Percentiles rank a stretch among this genome's conserved stretches.
These are phyloP conservation scores for Colletotrichum incanum DNA, from an alignment of 2,329 filamentous ascomycete species.

Conservation along the genomic window DNA sequence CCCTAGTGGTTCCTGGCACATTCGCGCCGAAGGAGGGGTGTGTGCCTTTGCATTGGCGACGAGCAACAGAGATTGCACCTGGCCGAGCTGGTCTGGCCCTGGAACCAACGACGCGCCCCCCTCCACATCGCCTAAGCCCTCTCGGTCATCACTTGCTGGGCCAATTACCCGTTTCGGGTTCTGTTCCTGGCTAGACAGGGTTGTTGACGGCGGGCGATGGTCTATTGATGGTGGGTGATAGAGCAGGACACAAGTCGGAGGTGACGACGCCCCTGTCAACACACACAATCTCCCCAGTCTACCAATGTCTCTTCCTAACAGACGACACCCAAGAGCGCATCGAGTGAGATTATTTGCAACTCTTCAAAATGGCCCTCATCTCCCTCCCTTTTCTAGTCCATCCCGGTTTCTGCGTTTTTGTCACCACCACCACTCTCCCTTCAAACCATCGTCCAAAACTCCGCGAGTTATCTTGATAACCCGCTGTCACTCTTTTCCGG, in stretches of 20 bases:
- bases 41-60: constrained; percentile 2
- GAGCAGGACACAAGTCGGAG: constrained; percentile 17
- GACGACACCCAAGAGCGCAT: constrained; percentile 12
- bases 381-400: constrained; percentile 30
- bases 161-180: constrained; percentile 29
- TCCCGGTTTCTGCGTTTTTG: constrained; percentile 12
- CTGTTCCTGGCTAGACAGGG: constrained; percentile 42
- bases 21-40: background rate
- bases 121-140: constrained; percentile 25
- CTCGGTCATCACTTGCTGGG: constrained; percentile 37
- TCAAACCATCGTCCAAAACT: constrained; percentile 39
- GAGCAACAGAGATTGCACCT: constrained; percentile 17
- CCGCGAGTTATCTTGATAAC: constrained; percentile 39
- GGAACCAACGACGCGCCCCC: constrained; percentile 20
- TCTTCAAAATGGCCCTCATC: constrained; percentile 41
- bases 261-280: constrained; percentile 32
- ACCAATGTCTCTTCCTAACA: constrained; percentile 35
- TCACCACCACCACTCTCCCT: constrained; percentile 27
- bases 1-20: constrained; percentile 21
- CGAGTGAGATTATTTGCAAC: constrained; percentile 35
- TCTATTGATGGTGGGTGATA: constrained; percentile 21
- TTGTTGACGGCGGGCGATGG: constrained; percentile 13
- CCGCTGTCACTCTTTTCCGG: constrained; percentile 45
- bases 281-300: constrained; percentile 6
- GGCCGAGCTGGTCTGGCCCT: constrained; percentile 2